phyloP scores from a whole-genome alignment of 2,329 filamentous ascomycete genomes.

The Chaetomiaceae sp. region DNA sequence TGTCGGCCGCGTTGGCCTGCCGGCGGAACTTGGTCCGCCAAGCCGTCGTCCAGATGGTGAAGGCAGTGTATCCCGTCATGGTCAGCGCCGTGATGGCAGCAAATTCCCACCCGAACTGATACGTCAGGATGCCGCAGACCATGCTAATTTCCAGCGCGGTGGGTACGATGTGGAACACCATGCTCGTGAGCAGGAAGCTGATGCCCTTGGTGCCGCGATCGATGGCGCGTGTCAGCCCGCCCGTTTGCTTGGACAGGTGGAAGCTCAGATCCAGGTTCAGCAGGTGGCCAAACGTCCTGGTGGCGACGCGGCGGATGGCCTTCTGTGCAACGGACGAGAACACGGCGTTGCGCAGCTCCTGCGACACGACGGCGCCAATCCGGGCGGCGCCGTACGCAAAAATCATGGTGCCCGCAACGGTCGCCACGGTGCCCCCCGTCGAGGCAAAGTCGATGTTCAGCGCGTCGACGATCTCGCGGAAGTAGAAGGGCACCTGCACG shows the following conservation, averaged over 20 bases:
- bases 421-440: conserved; percentile 80
- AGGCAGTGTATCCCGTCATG: conserved; percentile 92
- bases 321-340: conserved; percentile 97
- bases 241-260: conserved; percentile 89
- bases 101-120: conserved; percentile 88
- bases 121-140: conserved; percentile 94
- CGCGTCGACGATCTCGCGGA: conserved; percentile 93
- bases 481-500: conserved; percentile 97
- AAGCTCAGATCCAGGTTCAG: conserved; percentile 87
- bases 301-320: conserved; percentile 83
- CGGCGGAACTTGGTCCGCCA: conserved; percentile 97
- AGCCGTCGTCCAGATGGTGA: conserved; percentile 91
- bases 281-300: conserved; percentile 88
- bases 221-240: conserved; percentile 86
- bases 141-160: conserved; percentile 90
- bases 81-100: conserved; percentile 84
- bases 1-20: conserved; percentile 93
- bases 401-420: conserved; percentile 87
- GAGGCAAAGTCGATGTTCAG: conserved; percentile 95
- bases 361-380: conserved; percentile 82
- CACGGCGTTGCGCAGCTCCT: conserved; percentile 90
- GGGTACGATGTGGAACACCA: conserved; percentile 96
- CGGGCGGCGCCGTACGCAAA: conserved; percentile 85
- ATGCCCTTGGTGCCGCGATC: conserved; percentile 98
- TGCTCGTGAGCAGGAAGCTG: conserved; percentile 91